These are phyloP conservation scores for Colletotrichum lindemuthianum DNA, from an alignment of 2,329 filamentous ascomycete species.

Conservation along the genomic window DNA sequence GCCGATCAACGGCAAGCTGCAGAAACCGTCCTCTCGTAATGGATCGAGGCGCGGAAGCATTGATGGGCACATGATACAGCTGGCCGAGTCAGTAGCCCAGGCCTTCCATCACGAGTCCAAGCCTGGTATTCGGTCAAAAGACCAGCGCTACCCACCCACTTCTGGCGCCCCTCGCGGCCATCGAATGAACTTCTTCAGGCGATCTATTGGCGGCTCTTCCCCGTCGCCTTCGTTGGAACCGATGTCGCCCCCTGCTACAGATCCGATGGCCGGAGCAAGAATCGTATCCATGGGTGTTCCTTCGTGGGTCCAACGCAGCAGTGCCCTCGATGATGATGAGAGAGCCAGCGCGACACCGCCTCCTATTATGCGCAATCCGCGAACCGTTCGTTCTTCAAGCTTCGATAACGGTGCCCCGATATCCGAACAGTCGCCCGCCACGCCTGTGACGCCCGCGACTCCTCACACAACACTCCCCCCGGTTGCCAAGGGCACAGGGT, in stretches of 20 bases:
- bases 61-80: constrained; percentile 41
- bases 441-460: constrained; percentile 15
- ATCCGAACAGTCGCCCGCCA: neutral
- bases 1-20: constrained; percentile 37
- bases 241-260: constrained; percentile 36
- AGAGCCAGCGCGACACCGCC: constrained; percentile 63
- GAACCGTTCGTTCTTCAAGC: constrained; percentile 33
- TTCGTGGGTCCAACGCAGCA: constrained; percentile 50
- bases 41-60: constrained; percentile 44
- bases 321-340: constrained; percentile 55
- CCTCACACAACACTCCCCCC: constrained; percentile 5
- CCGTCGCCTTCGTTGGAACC: constrained; percentile 35
- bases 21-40: constrained; percentile 40
- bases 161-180: constrained; percentile 55
- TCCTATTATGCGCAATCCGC: constrained; percentile 61
- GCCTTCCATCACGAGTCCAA: constrained; percentile 41
- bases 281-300: constrained; percentile 48
- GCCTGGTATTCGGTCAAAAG: constrained; percentile 38
- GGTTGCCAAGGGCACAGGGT: constrained; percentile 8
- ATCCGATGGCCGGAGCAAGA: constrained; percentile 31
- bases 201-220: constrained; percentile 54
- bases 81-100: constrained; percentile 37
- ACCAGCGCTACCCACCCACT: constrained; percentile 61
- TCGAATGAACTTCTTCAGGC: constrained; percentile 62
- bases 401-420: constrained; percentile 32